A percentile compares a stretch with the other conserved stretches of the same genome.
These are phyloP conservation scores for Penicillium diatomitis DNA, from an alignment of 495 filamentous ascomycete genomes.

Conservation along the genomic window DNA sequence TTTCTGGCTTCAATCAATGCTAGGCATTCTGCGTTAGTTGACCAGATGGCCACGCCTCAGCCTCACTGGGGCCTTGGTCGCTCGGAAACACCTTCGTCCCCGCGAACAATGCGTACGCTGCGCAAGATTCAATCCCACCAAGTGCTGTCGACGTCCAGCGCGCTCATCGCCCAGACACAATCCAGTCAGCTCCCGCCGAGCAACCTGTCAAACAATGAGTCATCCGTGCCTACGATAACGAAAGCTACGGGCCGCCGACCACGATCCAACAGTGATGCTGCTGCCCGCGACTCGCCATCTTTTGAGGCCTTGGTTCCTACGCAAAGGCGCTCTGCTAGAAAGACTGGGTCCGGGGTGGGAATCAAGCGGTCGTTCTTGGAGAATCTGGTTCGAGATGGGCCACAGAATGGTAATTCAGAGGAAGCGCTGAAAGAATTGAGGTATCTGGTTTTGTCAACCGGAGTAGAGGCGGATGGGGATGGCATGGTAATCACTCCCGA, in stretches of 20 bases:
- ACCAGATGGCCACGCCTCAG: conserved; percentile 15
- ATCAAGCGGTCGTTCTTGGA: conserved; percentile 55
- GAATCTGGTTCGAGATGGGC: conserved; percentile 59
- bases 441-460: conserved; percentile 66
- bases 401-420: conserved; percentile 55
- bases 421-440: conserved; percentile 65
- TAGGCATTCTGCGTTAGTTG: conserved; percentile 4
- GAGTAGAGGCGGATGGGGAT: conserved; percentile 73
- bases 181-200: conserved; percentile 22
- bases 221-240: conserved; percentile 5
- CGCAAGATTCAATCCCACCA: conserved; percentile 48
- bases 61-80: conserved; percentile 22
- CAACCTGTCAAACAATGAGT: conserved; percentile 3
- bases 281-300: conserved; percentile 26
- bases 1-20: not conserved
- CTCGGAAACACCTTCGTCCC: conserved; percentile 33
- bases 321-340: conserved; percentile 42
- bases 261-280: conserved; percentile 68
- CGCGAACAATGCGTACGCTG: conserved; percentile 39
- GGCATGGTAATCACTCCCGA: conserved; percentile 60
- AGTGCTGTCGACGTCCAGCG: conserved; percentile 29
- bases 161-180: conserved; percentile 30
- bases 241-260: conserved; percentile 37
- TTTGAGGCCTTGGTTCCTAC: conserved; percentile 19
- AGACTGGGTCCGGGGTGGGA: conserved; percentile 45